Percentiles rank a stretch among this genome's conserved stretches.
Evolutionary conservation across 2,329 filamentous ascomycete species (phyloP).

Genomic region (Stagonosporopsis cucurbitacearum): DNA sequence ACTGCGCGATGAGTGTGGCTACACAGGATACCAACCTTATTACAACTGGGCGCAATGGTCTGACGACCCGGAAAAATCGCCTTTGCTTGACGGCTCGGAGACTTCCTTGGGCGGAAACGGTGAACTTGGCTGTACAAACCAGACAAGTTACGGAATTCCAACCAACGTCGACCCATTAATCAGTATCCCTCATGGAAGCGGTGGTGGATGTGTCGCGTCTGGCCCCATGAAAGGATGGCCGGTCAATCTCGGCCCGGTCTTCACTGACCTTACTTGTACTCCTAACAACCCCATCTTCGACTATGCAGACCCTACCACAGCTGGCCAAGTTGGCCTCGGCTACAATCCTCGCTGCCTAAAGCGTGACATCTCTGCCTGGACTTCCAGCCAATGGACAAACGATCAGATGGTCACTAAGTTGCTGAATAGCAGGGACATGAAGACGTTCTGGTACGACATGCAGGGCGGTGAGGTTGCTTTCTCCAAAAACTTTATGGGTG

Average conservation of each 20-base stretch:
- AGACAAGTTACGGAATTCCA: constrained; percentile 35
- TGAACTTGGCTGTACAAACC: constrained; percentile 31
- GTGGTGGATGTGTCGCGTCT: constrained; percentile 61
- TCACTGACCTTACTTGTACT: constrained; percentile 41
- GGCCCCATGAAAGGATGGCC: constrained; percentile 58
- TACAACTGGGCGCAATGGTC: constrained; percentile 41
- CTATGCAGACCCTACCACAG: constrained; percentile 31
- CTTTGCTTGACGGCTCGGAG: constrained; percentile 62
- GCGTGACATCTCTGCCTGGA: constrained; percentile 44
- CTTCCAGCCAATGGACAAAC: constrained; percentile 36
- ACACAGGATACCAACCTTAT: constrained; percentile 41
- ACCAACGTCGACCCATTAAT: constrained; percentile 32
- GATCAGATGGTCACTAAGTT: constrained; percentile 35
- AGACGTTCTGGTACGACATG: constrained; percentile 50
- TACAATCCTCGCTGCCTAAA: constrained; percentile 47
- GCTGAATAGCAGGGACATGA: constrained; percentile 38
- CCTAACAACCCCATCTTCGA: constrained; percentile 36
- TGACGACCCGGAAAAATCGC: constrained; percentile 49
- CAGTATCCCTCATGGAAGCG: constrained; percentile 56
- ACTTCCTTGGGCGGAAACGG: constrained; percentile 57
- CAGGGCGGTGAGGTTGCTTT: constrained; percentile 43
- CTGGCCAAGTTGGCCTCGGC: constrained; percentile 27
- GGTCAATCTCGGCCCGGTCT: constrained; percentile 58
- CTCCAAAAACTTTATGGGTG: constrained; percentile 41
- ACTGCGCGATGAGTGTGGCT: constrained; percentile 38